These are phyloP conservation scores for Fusarium sp. DNA, from an alignment of 2,329 filamentous ascomycete genomes.

Conservation along the genomic window DNA sequence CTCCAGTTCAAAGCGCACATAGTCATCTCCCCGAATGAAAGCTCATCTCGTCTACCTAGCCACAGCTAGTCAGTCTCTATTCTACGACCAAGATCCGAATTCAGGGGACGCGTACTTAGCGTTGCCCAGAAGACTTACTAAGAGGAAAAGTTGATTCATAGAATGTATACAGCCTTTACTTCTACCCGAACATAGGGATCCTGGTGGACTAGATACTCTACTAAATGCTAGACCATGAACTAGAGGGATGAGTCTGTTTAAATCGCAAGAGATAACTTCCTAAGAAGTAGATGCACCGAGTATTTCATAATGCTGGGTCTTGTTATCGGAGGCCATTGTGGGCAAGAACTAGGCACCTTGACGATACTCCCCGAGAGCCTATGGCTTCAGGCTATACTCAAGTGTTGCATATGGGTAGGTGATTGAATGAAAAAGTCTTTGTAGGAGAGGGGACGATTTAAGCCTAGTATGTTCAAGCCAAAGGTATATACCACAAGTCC, in stretches of 20 bases:
- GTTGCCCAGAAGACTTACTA: background rate
- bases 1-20: background rate
- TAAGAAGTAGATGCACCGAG: background rate
- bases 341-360: background rate
- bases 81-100: background rate
- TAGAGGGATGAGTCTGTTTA: background rate
- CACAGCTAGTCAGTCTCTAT: background rate
- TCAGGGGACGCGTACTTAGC: background rate
- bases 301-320: background rate
- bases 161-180: background rate
- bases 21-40: background rate
- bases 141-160: background rate
- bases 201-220: background rate
- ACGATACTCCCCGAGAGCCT: background rate
- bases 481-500: background rate
- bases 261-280: background rate
- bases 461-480: background rate
- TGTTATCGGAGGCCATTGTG: background rate
- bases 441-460: background rate
- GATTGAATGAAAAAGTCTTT: background rate
- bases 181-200: background rate
- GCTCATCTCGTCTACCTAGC: background rate
- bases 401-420: background rate
- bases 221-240: background rate
- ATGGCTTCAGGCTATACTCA: background rate